Evolutionary conservation across 805 yeast genomes (phyloP).

Genomic region (Schwanniomyces polymorphus): DNA sequence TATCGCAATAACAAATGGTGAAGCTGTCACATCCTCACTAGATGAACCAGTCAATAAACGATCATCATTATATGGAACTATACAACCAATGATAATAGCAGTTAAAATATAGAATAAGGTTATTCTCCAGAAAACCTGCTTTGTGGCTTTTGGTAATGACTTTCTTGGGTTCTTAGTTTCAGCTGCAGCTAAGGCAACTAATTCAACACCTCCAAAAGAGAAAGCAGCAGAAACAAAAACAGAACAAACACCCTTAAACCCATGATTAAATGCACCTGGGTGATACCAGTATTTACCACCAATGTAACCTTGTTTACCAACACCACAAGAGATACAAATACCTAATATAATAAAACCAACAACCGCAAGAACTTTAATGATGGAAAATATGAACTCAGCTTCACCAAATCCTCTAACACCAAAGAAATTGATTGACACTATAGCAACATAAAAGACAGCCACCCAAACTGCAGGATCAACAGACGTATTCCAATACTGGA

Average conservation of each 20-base stretch:
- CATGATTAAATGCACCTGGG: constrained; percentile 36
- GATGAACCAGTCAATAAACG: constrained; percentile 49
- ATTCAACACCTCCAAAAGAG: constrained; percentile 36
- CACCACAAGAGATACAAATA: constrained; percentile 36
- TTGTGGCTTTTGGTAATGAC: constrained; percentile 41
- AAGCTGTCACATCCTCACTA: constrained; percentile 53
- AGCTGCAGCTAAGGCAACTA: constrained; percentile 39
- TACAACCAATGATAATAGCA: constrained; percentile 33
- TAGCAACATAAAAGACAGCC: constrained; percentile 29
- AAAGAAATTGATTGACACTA: constrained; percentile 29
- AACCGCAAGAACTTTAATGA: constrained; percentile 34
- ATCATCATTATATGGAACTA: constrained; percentile 52
- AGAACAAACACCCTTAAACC: constrained; percentile 39
- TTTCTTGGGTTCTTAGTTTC: constrained; percentile 40
- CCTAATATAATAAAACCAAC: constrained; percentile 37
- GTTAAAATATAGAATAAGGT: constrained; percentile 38
- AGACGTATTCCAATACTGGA: constrained; percentile 30
- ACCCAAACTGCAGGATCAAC: constrained; percentile 42
- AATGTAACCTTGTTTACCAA: constrained; percentile 38
- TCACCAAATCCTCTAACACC: constrained; percentile 41
- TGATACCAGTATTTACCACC: constrained; percentile 32
- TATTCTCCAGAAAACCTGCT: constrained; percentile 45
- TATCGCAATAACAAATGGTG: constrained; percentile 77
- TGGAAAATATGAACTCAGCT: constrained; percentile 31
- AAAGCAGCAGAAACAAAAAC: constrained; percentile 39